A percentile compares a stretch with the other conserved stretches of the same genome.
phyloP scores from a whole-genome alignment of 1,284 basidiomycete species.

The Melampsora americana region DNA sequence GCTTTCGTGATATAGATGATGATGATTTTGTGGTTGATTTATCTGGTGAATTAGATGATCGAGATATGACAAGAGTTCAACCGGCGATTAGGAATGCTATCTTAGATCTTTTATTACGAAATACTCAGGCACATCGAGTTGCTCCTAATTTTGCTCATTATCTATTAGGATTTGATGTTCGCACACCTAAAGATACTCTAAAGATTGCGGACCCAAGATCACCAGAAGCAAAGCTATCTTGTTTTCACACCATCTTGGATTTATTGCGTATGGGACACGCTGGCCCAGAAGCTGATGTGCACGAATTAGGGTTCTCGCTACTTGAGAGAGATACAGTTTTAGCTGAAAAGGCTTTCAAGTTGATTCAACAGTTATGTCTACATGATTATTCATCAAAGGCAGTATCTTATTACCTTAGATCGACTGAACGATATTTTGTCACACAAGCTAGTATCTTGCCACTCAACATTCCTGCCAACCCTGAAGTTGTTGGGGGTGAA shows the following conservation, averaged over 20 bases:
- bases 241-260: slow-evolving; percentile 76
- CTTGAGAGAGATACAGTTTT: slow-evolving; percentile 61
- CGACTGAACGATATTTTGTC: slow-evolving; percentile 82
- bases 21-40: slow-evolving; percentile 49
- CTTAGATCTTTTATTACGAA: slow-evolving; percentile 79
- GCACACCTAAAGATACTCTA: slow-evolving; percentile 56
- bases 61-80: slow-evolving; percentile 61
- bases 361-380: slow-evolving; percentile 80
- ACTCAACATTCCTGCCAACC: slow-evolving; percentile 52
- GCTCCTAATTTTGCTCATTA: slow-evolving; percentile 88
- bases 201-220: slow-evolving; percentile 60
- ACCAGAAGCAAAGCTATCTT: slow-evolving; percentile 66
- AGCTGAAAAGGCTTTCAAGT: slow-evolving; percentile 78
- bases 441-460: slow-evolving; percentile 74
- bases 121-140: slow-evolving; percentile 64
- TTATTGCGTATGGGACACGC: slow-evolving; percentile 65
- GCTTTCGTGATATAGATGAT: slow-evolving; percentile 50
- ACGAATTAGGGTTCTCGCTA: slow-evolving; percentile 45
- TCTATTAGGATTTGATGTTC: slow-evolving; percentile 70
- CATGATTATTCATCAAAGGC: slow-evolving; percentile 78
- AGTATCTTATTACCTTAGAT: slow-evolving; percentile 81
- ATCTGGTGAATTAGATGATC: slow-evolving; percentile 58
- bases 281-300: slow-evolving; percentile 59
- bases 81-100: slow-evolving; percentile 71
- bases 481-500: slow-evolving; percentile 61